Evolutionary conservation across 2,329 filamentous ascomycete genomes (phyloP).

Genomic region (Drechslerella dactyloides): DNA sequence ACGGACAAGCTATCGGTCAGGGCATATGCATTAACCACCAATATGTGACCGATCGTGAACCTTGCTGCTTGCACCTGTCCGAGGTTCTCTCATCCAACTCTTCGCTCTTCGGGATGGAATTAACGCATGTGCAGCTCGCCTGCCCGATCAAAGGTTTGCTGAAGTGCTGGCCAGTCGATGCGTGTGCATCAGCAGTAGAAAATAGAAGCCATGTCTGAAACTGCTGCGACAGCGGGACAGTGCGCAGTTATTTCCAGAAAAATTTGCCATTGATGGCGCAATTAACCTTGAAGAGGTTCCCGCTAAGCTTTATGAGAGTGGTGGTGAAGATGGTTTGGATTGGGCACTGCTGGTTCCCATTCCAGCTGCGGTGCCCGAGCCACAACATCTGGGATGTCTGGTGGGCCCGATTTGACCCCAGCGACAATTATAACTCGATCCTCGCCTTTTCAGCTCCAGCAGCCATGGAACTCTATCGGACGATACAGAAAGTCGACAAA

Average conservation of each 20-base stretch:
- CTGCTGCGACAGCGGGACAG: slow-evolving; percentile 44
- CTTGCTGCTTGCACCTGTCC: not conserved
- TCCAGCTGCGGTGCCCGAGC: slow-evolving; percentile 12
- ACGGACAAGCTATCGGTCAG: slow-evolving; percentile 14
- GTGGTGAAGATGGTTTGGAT: slow-evolving; percentile 23
- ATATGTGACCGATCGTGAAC: not conserved
- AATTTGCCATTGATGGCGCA: slow-evolving; percentile 43
- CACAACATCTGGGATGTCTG: slow-evolving; percentile 20
- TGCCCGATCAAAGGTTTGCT: slow-evolving; percentile 8
- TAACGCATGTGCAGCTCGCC: slow-evolving; percentile 6
- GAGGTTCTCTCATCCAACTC: no score
- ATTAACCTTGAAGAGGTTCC: slow-evolving; percentile 36
- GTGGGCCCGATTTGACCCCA: slow-evolving; percentile 26
- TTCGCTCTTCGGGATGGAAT: slow-evolving; percentile 31
- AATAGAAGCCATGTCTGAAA: slow-evolving; percentile 31
- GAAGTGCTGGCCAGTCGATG: slow-evolving; percentile 18
- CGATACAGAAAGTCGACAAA: slow-evolving; percentile 26
- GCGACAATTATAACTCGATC: slow-evolving; percentile 5
- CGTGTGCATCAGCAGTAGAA: slow-evolving; percentile 14
- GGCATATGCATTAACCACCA: slow-evolving; percentile 4
- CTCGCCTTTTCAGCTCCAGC: slow-evolving; percentile 22
- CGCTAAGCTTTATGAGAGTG: slow-evolving; percentile 39
- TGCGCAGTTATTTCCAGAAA: slow-evolving; percentile 51
- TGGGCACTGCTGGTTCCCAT: slow-evolving; percentile 33
- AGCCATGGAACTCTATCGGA: slow-evolving; percentile 14